A percentile compares a stretch with the other conserved stretches of the same genome.
Evolutionary conservation across 2,329 filamentous ascomycete genomes (phyloP).

Genomic region (Lithohypha guttulata): DNA sequence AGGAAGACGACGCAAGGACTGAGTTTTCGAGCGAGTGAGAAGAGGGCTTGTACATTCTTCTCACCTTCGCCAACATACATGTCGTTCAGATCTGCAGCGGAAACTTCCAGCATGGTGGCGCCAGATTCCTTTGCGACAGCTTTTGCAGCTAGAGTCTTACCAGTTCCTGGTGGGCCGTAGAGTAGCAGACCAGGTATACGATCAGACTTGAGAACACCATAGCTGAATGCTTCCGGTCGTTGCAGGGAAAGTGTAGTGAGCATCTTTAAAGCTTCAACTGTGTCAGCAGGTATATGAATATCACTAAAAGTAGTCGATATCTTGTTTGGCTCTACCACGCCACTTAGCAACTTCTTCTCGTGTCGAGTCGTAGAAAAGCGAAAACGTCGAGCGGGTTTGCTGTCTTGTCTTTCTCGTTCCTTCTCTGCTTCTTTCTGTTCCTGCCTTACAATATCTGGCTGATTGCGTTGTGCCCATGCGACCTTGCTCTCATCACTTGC

Average conservation of each 20-base stretch:
- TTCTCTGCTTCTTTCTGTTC: constrained; percentile 30
- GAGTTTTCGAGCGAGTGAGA: constrained; percentile 80
- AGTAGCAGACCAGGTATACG: constrained; percentile 81
- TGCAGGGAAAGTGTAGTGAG: constrained; percentile 78
- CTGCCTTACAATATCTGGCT: constrained; percentile 24
- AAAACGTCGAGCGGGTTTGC: too few species aligned
- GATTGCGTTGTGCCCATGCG: constrained; percentile 28
- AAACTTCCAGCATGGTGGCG: constrained; percentile 70
- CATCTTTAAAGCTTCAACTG: constrained; percentile 76
- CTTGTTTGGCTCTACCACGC: constrained; percentile 69
- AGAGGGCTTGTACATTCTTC: constrained; percentile 89
- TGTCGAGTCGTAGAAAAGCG: constrained; percentile 57
- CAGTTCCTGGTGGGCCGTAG: constrained; percentile 70
- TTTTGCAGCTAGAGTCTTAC: constrained; percentile 53
- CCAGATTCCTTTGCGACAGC: constrained; percentile 54
- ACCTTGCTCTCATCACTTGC: constrained; percentile 40
- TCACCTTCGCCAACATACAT: constrained; percentile 95
- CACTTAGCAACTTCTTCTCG: constrained; percentile 70
- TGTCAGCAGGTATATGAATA: constrained; percentile 71
- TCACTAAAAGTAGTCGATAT: constrained; percentile 81
- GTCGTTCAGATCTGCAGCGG: constrained; percentile 82
- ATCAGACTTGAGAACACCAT: constrained; percentile 83
- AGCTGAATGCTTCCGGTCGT: constrained; percentile 88
- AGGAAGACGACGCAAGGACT: constrained; percentile 91
- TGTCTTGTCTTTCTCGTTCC: constrained; percentile 26